These are phyloP conservation scores for Mucor circinelloides DNA, from an alignment of 371 early-diverging fungal genomes.

Conservation along the genomic window DNA sequence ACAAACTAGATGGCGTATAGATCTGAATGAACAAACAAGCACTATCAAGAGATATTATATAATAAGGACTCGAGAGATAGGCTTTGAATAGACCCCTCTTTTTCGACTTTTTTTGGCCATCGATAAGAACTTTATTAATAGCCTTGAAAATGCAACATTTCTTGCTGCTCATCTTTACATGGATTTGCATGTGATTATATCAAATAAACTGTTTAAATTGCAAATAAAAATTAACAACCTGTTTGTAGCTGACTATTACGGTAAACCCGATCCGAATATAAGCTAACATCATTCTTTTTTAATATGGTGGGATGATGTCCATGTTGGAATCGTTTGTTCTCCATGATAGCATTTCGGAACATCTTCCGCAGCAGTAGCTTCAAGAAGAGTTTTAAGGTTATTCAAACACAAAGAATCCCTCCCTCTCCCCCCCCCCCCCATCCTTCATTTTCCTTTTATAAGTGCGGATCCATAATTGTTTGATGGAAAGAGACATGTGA, in stretches of 20 bases:
- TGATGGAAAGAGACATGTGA: not conserved
- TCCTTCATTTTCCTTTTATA: not conserved
- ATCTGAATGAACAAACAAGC: not conserved
- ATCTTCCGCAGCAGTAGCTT: not conserved
- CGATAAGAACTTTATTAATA: not conserved
- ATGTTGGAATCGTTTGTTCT: too few relatives aligned
- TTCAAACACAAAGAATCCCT: not conserved
- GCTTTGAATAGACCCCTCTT: not conserved
- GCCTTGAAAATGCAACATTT: not conserved
- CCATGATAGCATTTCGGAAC: not conserved
- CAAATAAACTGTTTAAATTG: not conserved
- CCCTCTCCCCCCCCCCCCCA: too few relatives aligned
- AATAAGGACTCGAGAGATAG: not conserved
- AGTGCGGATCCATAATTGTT: not conserved
- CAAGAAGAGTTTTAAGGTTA: not conserved
- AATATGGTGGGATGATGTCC: too few relatives aligned
- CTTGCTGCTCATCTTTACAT: not conserved
- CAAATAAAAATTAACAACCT: not conserved
- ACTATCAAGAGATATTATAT: not conserved
- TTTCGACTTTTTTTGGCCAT: not conserved
- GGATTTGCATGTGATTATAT: not conserved
- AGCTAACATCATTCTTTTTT: too few relatives aligned
- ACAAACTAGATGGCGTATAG: not conserved
- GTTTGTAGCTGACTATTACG: not conserved
- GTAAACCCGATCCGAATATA: not conserved